Evolutionary conservation across 495 filamentous ascomycete genomes (phyloP), one percentile per base, ranked within the genome.

Genomic region (Hypoxylon subgilvum): DNA sequence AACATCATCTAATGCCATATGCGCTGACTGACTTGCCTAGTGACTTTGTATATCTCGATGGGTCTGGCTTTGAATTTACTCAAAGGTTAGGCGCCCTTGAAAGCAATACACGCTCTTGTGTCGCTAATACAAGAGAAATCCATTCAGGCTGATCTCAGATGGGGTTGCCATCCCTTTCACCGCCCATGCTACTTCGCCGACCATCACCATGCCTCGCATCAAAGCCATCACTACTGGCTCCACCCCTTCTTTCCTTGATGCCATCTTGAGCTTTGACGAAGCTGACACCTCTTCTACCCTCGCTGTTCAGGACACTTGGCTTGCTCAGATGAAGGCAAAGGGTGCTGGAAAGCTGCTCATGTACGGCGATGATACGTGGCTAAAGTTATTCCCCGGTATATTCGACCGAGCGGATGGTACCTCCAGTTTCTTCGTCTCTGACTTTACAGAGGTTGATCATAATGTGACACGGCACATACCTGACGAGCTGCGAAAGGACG

Each of bases 361-460:
- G 89, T 96, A 95, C 63, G 94, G 94, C 35, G 94, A 99, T 68
- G 94, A 99, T 70, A 99, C 94, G 10, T 99, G 94, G 94, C 76
- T 97, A 50, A 97, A 96, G 72, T 81, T 99, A 27, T 97, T 99
- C 68, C 94, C 94, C 4, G 84, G 81, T 6, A 87, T 86, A 30
- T 99, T 99, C 73, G 82, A 83, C 59, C 84, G 92, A 23, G 78
- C 83, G 14, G 94, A 99, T 68, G 95, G 95, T 28, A 97, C 95
- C 1, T 90, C 90, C 28, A 97, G 92, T 72, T 99, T 99, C 70
- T 99, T 97, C 72, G 94, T 99, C 56, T 92, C 94, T 73, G 95
- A 99, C 71, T 98, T 97, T 61, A 92, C 89, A 13, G 94, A 98
- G 77, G 94, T 98, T 47, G 94, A 98, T 71, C 87, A 90, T 65